Base-by-base conservation (phyloP, 2,329 filamentous ascomycete genomes). In the Fusarium denticulatum region DNA sequence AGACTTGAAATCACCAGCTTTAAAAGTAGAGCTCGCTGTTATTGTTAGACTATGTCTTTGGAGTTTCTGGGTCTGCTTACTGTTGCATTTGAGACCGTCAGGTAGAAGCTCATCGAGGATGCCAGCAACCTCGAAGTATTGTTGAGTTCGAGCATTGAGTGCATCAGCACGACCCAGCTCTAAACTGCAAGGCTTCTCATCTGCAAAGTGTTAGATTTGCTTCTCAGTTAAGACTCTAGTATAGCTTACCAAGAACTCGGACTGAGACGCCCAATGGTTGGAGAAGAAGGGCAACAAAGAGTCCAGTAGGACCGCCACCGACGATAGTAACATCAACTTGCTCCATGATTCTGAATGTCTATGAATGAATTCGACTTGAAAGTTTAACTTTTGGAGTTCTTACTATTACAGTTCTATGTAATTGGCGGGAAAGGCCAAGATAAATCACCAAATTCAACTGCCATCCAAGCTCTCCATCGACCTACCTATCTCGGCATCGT, bases 51-150 rank as follows among this genome's bases (percentile, higher is more conserved):
- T 7, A 4, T 2, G 0, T 4, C 2, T 5, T 10, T 5, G 1
- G 2, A 12, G 1, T 0, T 18, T 5, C 5, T 7, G 7, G 1
- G 5, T 6, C 5, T 34, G 67, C 82, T 75, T 79, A 86, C 85
- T 87, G 71, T 87, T 86, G 76, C 85, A 87, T 64, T 84, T 84
- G n/a, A 87, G 80, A 4, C 85, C 85, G 5, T 81, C 75, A 0
- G 81, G 77, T 1, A 86, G 67, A 6, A 87, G 78, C 42, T 85
- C 82, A 39, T 84, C 80, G 3, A 86, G 75, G 22, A 86, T 80
- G 13, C 83, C 81, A 8, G 82, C 84, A 12, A 86, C 80, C 55
- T 86, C 85, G 5, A 86, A 79, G 37, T 85, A 85, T 49, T 87
- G 85, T 45, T 87, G 85, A 1, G 85, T 86, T 15, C 85, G 81